These are phyloP conservation scores for Elaeis oleifera DNA, from an alignment of 202 grass and related monocot species.

Conservation along the genomic window DNA sequence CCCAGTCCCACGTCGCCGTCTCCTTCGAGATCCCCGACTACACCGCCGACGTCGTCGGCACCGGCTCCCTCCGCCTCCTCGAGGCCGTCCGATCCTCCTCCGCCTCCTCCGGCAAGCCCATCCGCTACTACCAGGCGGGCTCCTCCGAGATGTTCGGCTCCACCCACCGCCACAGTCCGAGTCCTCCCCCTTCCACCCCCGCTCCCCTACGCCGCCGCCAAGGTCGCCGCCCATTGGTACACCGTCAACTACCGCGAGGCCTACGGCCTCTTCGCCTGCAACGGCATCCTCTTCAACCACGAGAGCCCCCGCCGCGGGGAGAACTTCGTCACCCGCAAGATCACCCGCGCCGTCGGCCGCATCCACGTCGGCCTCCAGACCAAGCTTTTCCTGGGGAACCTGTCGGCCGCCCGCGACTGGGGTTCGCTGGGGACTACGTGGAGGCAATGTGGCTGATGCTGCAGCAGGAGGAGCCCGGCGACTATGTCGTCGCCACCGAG, in stretches of 20 bases:
- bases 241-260: slow-evolving; percentile 99
- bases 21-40: slow-evolving; percentile 96
- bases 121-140: slow-evolving; percentile 91
- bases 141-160: slow-evolving; percentile 99
- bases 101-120: slow-evolving; percentile 18
- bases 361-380: slow-evolving; percentile 89
- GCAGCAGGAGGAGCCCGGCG: slow-evolving; percentile 75
- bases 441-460: slow-evolving; percentile 99
- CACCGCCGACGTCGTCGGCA: slow-evolving; percentile 85
- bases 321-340: slow-evolving; percentile 99
- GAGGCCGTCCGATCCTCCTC: slow-evolving; percentile 68
- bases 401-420: slow-evolving; percentile 84
- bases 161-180: slow-evolving; percentile 83
- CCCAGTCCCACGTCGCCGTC: slow-evolving; percentile 90
- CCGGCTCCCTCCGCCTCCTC: slow-evolving; percentile 81
- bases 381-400: slow-evolving; percentile 92
- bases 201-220: slow-evolving; percentile 80
- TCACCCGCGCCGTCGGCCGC: slow-evolving; percentile 84
- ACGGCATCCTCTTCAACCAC: slow-evolving; percentile 97
- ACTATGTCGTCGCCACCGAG: slow-evolving; percentile 87
- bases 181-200: slow-evolving; percentile 66
- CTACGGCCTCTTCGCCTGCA: slow-evolving; percentile 83
- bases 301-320: slow-evolving; percentile 90
- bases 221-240: slow-evolving; percentile 98
- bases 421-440: slow-evolving; percentile 89